Evolutionary conservation across 208 protist genomes (phyloP).

Genomic region (Balamuthia mandrillaris): DNA sequence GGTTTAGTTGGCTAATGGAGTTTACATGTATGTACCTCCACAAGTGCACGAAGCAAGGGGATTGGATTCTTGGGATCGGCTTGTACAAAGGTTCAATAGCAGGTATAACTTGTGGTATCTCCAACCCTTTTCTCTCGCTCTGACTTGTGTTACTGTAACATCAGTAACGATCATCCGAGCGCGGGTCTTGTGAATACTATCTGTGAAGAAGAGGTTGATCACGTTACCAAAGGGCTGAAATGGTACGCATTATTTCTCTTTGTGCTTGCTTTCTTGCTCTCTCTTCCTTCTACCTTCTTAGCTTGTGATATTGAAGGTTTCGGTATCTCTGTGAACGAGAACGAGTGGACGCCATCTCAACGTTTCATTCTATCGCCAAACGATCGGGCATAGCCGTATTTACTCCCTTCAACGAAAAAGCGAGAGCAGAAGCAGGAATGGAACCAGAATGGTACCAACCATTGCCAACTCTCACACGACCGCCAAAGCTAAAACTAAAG

Average conservation of each 20-base stretch:
- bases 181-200: background rate
- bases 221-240: constrained; percentile 32
- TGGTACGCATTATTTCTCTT: background rate
- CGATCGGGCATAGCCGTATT: constrained; percentile 5
- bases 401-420: constrained; percentile 32
- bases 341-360: background rate
- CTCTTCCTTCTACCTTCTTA: background rate
- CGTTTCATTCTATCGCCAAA: constrained; percentile 17
- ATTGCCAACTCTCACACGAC: too few relatives aligned
- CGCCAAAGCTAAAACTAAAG: too few relatives aligned
- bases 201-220: constrained; percentile 27
- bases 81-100: constrained; percentile 30
- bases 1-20: background rate
- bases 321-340: constrained; percentile 15
- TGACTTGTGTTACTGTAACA: too few relatives aligned
- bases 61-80: constrained; percentile 23
- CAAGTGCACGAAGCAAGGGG: constrained; percentile 21
- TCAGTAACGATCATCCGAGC: background rate
- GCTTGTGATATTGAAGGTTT: background rate
- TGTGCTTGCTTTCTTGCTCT: background rate
- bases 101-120: too few relatives aligned
- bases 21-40: background rate
- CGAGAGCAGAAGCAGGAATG: background rate
- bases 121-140: too few relatives aligned
- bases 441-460: background rate